Evolutionary conservation across 306 rosid genomes (phyloP).

Genomic region (Dicorynia guianensis): DNA sequence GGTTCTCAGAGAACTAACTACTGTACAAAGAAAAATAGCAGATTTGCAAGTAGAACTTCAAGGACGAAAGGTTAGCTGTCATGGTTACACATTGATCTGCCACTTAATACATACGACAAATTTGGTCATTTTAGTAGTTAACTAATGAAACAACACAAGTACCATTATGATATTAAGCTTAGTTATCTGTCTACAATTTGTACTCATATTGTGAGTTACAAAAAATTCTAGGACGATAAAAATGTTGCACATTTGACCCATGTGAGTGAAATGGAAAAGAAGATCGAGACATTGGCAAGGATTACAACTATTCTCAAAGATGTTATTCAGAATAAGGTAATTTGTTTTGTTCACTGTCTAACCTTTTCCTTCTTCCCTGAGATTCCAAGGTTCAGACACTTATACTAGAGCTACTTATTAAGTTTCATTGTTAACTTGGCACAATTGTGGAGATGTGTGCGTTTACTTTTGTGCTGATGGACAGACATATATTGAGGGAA

Average conservation of each 20-base stretch:
- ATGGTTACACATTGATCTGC: conserved; percentile 10
- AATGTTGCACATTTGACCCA: conserved; percentile 95
- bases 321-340: conserved; percentile 97
- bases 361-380: conserved; percentile 18
- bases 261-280: conserved; percentile 94
- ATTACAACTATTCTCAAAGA: conserved; percentile 88
- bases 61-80: conserved; percentile 79
- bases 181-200: conserved; percentile 17
- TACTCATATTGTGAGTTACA: conserved; percentile 35
- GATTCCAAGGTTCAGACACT: background rate
- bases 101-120: background rate
- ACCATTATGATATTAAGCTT: background rate
- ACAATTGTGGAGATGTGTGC: background rate
- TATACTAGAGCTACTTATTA: conserved; percentile 1
- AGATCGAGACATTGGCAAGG: conserved; percentile 82
- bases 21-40: conserved; percentile 89
- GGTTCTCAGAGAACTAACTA: conserved; percentile 84
- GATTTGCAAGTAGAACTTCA: conserved; percentile 98
- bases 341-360: background rate
- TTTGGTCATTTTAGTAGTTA: background rate
- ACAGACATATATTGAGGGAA: background rate
- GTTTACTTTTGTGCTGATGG: background rate
- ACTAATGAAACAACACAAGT: background rate
- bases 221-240: conserved; percentile 77
- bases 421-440: background rate